phyloP scores from a whole-genome alignment of 371 early-diverging fungal genomes.

The Sporodiniella umbellata region DNA sequence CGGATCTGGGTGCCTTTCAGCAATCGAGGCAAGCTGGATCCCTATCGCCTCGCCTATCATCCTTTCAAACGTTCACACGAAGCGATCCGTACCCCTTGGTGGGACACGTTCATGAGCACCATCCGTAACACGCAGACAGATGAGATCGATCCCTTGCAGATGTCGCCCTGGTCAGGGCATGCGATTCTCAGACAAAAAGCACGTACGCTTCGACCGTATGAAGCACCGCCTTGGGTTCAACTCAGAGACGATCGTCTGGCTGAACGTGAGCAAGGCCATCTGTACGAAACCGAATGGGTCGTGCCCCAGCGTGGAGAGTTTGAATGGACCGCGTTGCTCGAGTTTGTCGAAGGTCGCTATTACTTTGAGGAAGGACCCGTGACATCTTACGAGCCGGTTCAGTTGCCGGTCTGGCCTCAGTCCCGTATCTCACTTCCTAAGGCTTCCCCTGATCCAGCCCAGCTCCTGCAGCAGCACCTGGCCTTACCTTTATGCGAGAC shows the following conservation, averaged over 20 bases:
- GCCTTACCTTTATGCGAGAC: slow-evolving; percentile 45
- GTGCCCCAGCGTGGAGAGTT: slow-evolving; percentile 37
- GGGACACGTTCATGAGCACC: slow-evolving; percentile 35
- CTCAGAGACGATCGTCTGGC: slow-evolving; percentile 13
- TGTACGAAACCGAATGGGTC: slow-evolving; percentile 43
- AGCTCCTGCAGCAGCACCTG: slow-evolving; percentile 22
- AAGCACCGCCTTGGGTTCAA: slow-evolving; percentile 25
- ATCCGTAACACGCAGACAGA: slow-evolving; percentile 15
- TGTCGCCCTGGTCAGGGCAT: slow-evolving; percentile 36
- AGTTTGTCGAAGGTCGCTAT: slow-evolving; percentile 46
- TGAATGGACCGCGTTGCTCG: slow-evolving; percentile 26
- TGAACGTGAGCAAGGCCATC: slow-evolving; percentile 30
- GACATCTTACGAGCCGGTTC: slow-evolving; percentile 32
- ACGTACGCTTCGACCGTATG: slow-evolving; percentile 2
- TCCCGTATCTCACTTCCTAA: no score
- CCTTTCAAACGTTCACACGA: slow-evolving; percentile 15
- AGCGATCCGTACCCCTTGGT: slow-evolving; percentile 26
- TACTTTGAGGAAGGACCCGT: slow-evolving; percentile 46
- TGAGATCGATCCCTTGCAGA: slow-evolving; percentile 15
- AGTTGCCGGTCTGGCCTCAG: slow-evolving; percentile 27
- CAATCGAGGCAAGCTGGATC: slow-evolving; percentile 1
- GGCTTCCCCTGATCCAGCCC: no score
- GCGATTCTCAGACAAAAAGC: slow-evolving; percentile 13
- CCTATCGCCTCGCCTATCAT: slow-evolving; percentile 16
- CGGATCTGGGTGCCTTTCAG: slow-evolving; percentile 21